Percentiles rank a stretch among this genome's conserved stretches.
Conservation (phyloP, 2,329 filamentous ascomycete species). For the Westerdykella ornata region DNA sequence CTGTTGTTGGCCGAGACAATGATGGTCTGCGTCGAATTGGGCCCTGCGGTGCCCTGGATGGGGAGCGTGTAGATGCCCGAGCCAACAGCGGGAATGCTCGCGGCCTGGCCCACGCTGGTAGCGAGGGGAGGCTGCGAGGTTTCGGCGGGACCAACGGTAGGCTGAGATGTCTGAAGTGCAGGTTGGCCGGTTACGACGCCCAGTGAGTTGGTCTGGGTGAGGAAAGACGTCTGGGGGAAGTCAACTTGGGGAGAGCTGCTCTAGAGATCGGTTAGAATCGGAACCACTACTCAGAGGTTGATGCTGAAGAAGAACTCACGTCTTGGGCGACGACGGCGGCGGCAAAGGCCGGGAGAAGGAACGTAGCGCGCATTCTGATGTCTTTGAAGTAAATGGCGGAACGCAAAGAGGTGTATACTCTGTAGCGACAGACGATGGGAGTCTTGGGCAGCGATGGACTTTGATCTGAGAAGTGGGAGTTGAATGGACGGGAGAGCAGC, state of each 20-base stretch:
- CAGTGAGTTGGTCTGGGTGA: constrained; percentile 29
- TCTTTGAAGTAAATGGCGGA: background rate
- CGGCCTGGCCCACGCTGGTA: constrained; percentile 18
- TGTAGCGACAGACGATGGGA: no score
- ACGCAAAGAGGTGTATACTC: no score
- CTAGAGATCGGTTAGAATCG: background rate
- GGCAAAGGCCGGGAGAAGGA: constrained; percentile 24
- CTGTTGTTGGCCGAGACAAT: constrained; percentile 30
- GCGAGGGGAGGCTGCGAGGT: constrained; percentile 21
- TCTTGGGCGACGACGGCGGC: constrained; percentile 25
- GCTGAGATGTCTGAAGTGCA: constrained; percentile 17
- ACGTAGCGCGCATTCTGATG: constrained; percentile 29
- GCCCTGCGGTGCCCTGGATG: constrained; percentile 18
- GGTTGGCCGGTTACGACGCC: constrained; percentile 31
- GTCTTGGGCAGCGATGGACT: no score
- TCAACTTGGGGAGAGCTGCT: constrained; percentile 14
- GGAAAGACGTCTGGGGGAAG: constrained; percentile 25
- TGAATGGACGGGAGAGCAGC: no score
- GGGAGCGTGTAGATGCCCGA: constrained; percentile 32
- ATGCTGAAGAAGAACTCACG: constrained; percentile 9
- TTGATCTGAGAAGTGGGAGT: no score
- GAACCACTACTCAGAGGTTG: background rate
- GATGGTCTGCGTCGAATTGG: constrained; percentile 25
- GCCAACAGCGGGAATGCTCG: constrained; percentile 33
- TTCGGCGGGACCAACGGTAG: constrained; percentile 19